Evolutionary conservation across 148 eudicot genomes (phyloP).

Genomic region (Vaccinium vitisidaea): DNA sequence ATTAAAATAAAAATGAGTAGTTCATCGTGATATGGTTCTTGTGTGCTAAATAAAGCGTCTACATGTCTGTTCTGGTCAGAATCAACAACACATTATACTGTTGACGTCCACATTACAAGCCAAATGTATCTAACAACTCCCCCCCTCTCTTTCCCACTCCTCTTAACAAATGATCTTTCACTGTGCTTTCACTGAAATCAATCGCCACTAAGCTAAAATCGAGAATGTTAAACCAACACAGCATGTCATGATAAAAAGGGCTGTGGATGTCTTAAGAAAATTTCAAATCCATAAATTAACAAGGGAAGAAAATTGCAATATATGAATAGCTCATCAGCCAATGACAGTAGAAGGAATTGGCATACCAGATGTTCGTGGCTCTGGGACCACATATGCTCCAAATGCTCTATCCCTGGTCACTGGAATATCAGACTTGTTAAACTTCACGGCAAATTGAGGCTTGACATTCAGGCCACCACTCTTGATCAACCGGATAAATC

Average conservation of each 20-base stretch:
- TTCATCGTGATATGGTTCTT: background rate
- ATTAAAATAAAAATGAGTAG: background rate
- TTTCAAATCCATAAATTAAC: background rate
- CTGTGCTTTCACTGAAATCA: background rate
- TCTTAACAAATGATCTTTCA: background rate
- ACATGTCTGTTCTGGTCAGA: background rate
- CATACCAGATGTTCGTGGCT: conserved; percentile 65
- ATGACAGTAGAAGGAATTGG: background rate
- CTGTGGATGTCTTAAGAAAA: background rate
- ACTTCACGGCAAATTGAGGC: conserved; percentile 82
- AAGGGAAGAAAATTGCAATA: conserved; percentile 6
- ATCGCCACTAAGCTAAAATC: background rate
- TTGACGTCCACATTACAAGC: background rate
- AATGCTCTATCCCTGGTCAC: conserved; percentile 54
- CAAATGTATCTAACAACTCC: background rate
- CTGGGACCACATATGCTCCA: conserved; percentile 73
- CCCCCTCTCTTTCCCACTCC: background rate
- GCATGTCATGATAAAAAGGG: background rate
- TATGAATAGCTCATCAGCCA: background rate
- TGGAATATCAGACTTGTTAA: conserved; percentile 81
- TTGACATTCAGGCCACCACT: conserved; percentile 74
- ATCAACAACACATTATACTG: background rate
- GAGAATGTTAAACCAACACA: background rate
- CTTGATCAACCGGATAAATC: conserved; percentile 80
- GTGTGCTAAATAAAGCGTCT: background rate